Evolutionary conservation across 2,329 filamentous ascomycete species (phyloP).

Genomic region (Pseudocercospora vitis): DNA sequence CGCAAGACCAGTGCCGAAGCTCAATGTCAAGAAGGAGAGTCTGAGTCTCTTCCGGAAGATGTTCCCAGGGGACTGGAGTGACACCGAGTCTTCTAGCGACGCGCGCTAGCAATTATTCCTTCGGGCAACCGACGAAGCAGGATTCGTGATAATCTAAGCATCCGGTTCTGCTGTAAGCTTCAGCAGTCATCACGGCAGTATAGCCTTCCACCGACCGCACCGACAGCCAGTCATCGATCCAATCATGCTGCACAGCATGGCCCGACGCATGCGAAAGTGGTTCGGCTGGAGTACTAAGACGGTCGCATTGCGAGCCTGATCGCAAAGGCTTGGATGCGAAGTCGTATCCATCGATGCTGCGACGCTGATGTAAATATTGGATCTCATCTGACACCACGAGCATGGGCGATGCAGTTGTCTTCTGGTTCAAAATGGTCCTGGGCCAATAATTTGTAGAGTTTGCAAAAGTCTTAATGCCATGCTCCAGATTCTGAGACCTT

Average conservation of each 20-base stretch:
- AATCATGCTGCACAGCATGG: conserved; percentile 34
- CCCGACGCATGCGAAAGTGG: conserved; percentile 34
- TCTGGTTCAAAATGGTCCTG: too few relatives aligned
- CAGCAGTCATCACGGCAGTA: not conserved
- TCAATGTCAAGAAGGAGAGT: not conserved
- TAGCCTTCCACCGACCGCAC: conserved; percentile 36
- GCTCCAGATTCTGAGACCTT: too few relatives aligned
- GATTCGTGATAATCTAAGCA: conserved; percentile 11
- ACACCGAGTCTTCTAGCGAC: not conserved
- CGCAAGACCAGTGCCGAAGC: not conserved
- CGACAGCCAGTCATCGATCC: conserved; percentile 32
- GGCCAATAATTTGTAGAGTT: too few relatives aligned
- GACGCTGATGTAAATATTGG: not conserved
- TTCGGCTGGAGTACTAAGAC: conserved; percentile 27
- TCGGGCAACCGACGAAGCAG: conserved; percentile 17
- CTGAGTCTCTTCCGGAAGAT: conserved; percentile 7
- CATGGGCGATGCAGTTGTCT: too few relatives aligned
- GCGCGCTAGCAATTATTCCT: conserved; percentile 14
- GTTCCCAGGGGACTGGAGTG: not conserved
- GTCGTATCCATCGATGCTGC: too few relatives aligned
- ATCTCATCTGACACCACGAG: not conserved
- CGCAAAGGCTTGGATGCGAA: not conserved
- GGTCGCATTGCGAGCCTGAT: not conserved
- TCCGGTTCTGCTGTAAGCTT: conserved; percentile 19
- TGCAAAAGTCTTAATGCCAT: too few relatives aligned